Evolutionary conservation across 2,329 filamentous ascomycete genomes (phyloP).

Genomic region (Pseudogymnoascus sp.): DNA sequence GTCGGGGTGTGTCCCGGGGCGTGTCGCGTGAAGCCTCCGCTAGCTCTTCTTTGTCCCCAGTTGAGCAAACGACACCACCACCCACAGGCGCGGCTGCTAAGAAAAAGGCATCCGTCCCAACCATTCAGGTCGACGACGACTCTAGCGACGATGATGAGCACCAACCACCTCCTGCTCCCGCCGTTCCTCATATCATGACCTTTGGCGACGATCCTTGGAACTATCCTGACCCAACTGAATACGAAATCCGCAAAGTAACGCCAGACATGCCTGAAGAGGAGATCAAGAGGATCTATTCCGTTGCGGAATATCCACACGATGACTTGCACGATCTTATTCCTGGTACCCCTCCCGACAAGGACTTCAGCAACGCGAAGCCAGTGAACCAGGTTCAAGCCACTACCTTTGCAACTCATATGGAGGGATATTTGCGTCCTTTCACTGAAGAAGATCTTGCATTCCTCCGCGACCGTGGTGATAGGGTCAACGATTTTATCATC

Average conservation of each 20-base stretch:
- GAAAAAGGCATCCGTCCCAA: conserved; percentile 54
- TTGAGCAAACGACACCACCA: conserved; percentile 31
- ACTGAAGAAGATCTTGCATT: conserved; percentile 93
- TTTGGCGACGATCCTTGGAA: conserved; percentile 88
- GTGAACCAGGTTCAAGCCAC: conserved; percentile 88
- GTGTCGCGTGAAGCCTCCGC: conserved; percentile 39
- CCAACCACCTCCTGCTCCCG: conserved; percentile 52
- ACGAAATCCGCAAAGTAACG: conserved; percentile 74
- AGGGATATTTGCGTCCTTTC: conserved; percentile 82
- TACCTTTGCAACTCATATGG: conserved; percentile 87
- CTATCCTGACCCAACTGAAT: conserved; percentile 87
- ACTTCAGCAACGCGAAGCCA: conserved; percentile 91
- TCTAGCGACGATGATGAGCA: conserved; percentile 39
- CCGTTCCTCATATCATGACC: conserved; percentile 59
- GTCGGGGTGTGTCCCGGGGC: conserved; percentile 23
- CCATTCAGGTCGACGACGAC: conserved; percentile 32
- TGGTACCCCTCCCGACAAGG: conserved; percentile 83
- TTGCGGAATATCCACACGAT: conserved; percentile 71
- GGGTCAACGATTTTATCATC: conserved; percentile 75
- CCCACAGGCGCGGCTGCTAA: conserved; percentile 54
- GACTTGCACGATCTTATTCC: conserved; percentile 81
- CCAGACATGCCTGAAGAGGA: conserved; percentile 77
- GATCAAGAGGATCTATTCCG: conserved; percentile 79
- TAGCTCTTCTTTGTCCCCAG: conserved; percentile 54
- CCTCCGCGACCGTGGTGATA: conserved; percentile 80